Base-by-base conservation (phyloP, 257 asterid species). In the Dorcoceras hygrometricum region DNA sequence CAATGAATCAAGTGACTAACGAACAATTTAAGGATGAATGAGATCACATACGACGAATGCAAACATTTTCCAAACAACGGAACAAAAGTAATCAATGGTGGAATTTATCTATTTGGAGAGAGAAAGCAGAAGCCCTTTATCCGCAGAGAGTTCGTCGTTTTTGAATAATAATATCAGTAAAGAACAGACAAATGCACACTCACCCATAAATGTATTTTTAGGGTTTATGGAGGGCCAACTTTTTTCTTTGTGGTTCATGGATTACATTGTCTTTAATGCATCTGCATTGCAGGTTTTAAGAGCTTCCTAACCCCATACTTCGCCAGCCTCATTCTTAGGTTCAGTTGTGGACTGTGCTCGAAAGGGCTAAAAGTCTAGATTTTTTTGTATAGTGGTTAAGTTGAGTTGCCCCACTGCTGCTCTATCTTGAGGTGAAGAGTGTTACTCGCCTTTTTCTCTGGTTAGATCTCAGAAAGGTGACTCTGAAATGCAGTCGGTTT, bases 401-500 rank as follows among this genome's bases (percentile, higher is more conserved):
- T 75, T 79, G 72, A 39, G 5, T 65, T 58, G 66, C 48, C 74
- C 25, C 34, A 54, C 48, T 70, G 28, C 56, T 67, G 71, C 39
- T 6, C 29, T 24, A 16, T 57, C 39, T 32, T 51, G 25, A 12
- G 55, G 19, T 75, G 68, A 14, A 32, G 67, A 67, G 76, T 39
- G 67, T 64, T 79, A 82, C 81, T 72, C 73, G 50, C 23, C 14
- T 63, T 67, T n/a, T 23, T 53, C 59, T 66, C 36, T 67, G 58
- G 29, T 39, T 68, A 75, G 87, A 83, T 88, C 87, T 78, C 68
- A 59, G 61, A 63, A 72, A 65, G 68, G 68, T 46, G 61, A 39
- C 67, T 23, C 16, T 71, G 29, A 19, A 43, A 18, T 43, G 55
- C 43, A 18, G 26, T 23, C 69, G 43, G 60, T 75, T 64, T 23